Conservation (phyloP, 176 grass and related monocot species). For the Urochloa ruziziensis region DNA sequence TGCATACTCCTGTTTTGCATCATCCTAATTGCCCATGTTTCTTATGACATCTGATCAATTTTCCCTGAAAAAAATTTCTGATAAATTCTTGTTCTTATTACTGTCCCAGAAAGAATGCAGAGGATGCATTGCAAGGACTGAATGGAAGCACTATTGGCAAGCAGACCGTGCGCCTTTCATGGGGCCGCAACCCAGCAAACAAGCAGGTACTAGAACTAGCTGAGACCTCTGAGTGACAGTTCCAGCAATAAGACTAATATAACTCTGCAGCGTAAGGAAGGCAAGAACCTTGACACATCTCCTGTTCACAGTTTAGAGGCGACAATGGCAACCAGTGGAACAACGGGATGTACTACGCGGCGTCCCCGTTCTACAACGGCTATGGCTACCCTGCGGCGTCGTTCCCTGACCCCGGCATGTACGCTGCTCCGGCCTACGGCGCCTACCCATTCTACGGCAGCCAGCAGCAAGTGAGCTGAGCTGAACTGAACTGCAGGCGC, state of each 20-base stretch:
- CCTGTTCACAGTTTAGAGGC: constrained; percentile 46
- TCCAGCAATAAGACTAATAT: not conserved
- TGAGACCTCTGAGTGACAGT: not conserved
- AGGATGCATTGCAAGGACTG: constrained; percentile 86
- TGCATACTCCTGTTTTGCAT: not conserved
- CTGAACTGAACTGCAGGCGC: constrained; percentile 14
- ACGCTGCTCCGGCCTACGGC: constrained; percentile 68
- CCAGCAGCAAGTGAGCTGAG: constrained; percentile 92
- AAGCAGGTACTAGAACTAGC: constrained; percentile 58
- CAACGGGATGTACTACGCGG: constrained; percentile 78
- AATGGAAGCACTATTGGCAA: constrained; percentile 79
- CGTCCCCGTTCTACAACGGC: constrained; percentile 71
- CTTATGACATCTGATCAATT: not conserved
- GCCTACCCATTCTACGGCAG: constrained; percentile 81
- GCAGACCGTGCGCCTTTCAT: constrained; percentile 88
- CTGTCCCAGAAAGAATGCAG: constrained; percentile 69
- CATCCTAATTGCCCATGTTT: too few species aligned
- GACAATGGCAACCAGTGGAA: constrained; percentile 82
- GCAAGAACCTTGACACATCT: constrained; percentile 10
- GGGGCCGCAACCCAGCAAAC: constrained; percentile 93
- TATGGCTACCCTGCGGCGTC: constrained; percentile 71
- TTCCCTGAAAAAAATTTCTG: not conserved
- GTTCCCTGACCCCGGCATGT: constrained; percentile 87
- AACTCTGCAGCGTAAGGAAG: not conserved
- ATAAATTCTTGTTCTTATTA: not conserved